Conservation (phyloP, 225 moss, liverwort and hornwort species). For the Anthoceros angustus region DNA sequence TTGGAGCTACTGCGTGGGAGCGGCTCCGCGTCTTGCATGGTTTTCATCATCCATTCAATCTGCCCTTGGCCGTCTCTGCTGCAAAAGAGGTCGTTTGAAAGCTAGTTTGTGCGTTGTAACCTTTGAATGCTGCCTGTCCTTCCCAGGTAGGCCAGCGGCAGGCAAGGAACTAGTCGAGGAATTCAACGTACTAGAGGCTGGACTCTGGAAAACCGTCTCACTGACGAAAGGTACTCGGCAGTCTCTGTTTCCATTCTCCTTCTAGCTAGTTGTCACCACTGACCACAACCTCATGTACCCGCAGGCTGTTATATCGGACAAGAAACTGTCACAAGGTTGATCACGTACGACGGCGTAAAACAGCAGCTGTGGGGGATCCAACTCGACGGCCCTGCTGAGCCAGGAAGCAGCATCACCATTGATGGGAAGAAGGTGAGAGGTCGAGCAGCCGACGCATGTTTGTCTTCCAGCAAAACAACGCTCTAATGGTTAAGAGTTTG, state of each 20-base stretch:
- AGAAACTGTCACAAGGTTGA: constrained; percentile 81
- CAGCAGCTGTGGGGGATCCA: constrained; percentile 75
- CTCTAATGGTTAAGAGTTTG: not conserved
- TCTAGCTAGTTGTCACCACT: not conserved
- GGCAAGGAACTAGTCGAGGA: constrained; percentile 71
- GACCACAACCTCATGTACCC: not conserved
- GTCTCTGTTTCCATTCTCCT: not conserved
- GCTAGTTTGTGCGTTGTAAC: not conserved
- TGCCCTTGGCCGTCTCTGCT: not conserved
- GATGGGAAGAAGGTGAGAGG: constrained; percentile 35
- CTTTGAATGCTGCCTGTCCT: not conserved
- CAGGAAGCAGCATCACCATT: constrained; percentile 31
- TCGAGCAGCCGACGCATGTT: not conserved
- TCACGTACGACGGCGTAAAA: constrained; percentile 78
- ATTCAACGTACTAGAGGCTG: constrained; percentile 87
- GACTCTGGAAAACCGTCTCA: constrained; percentile 75
- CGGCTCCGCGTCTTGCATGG: constrained; percentile 80
- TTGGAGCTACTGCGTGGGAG: constrained; percentile 75
- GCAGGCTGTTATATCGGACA: constrained; percentile 96
- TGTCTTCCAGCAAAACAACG: not conserved
- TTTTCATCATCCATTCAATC: constrained; percentile 11
- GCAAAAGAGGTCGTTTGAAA: not conserved
- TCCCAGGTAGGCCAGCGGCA: constrained; percentile 63
- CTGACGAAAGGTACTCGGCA: constrained; percentile 48
- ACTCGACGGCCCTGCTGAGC: constrained; percentile 46